A percentile compares a stretch with the other conserved stretches of the same genome.
phyloP scores from a whole-genome alignment of 2,329 filamentous ascomycete species.

The Fonsecaea monophora region DNA sequence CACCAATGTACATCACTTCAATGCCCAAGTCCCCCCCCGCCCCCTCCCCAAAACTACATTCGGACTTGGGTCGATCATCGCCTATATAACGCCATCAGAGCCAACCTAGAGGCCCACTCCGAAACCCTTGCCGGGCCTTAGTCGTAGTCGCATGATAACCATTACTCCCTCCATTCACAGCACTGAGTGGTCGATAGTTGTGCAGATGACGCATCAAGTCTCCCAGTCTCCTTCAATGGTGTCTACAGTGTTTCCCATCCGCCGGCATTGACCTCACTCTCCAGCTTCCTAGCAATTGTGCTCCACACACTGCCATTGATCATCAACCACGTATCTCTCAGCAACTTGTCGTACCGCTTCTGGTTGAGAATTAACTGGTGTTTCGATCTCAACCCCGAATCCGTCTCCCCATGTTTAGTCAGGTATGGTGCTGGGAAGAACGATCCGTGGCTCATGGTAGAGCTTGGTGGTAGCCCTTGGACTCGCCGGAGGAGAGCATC shows the following conservation, averaged over 20 bases:
- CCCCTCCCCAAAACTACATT: neutral
- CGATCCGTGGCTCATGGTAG: constrained; percentile 64
- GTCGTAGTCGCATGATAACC: neutral
- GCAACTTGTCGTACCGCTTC: constrained; percentile 86
- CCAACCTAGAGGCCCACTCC: neutral
- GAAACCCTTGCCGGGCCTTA: neutral
- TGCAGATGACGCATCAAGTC: neutral
- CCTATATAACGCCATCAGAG: neutral
- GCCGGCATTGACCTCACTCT: constrained; percentile 95
- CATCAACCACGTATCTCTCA: constrained; percentile 76
- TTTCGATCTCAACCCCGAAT: constrained; percentile 84
- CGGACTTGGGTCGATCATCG: neutral
- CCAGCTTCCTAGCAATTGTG: constrained; percentile 85
- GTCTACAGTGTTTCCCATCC: constrained; percentile 77
- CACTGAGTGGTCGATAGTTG: neutral
- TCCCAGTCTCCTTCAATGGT: too few relatives aligned
- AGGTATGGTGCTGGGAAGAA: constrained; percentile 91
- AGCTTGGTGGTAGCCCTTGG: constrained; percentile 15
- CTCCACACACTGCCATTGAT: constrained; percentile 84
- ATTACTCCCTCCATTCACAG: neutral
- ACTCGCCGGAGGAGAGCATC: constrained; percentile 24
- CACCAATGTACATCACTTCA: neutral
- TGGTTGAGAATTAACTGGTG: constrained; percentile 93
- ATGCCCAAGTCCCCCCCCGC: too few relatives aligned
- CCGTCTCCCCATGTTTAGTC: constrained; percentile 93